Base-by-base conservation (phyloP, 83 land plant species). In the Isoetes engelmannii region DNA sequence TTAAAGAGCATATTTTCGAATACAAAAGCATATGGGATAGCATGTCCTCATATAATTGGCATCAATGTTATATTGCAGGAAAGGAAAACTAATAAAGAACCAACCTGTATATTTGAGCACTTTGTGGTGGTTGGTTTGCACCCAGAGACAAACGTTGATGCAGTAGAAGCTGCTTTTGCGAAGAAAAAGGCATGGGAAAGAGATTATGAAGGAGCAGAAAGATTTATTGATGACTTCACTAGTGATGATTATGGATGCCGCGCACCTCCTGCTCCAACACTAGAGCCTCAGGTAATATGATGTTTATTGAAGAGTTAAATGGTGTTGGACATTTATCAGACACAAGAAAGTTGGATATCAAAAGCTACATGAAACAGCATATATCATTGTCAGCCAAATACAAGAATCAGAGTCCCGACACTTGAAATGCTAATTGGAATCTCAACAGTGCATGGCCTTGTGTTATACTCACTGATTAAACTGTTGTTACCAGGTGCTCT, bases 71-170 rank as follows among this genome's bases (percentile, higher is more conserved):
- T 37, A 15, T 28, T 74, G 61, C 73, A 74, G 73, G 77, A 74
- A 50, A 55, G 59, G 13, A 74, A 61, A 73, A 72, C 68, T 43
- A 69, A 69, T 67, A 75, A 70, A 63, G 78, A 75, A 19, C 78
- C 74, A 5, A 63, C 75, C n/a, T 48, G 66, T 49, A 57, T 75
- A 17, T 75, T 75, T 70, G 78, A 94, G 61, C 99, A 94, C 69
- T 91, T 94, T 70, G 78, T 94, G 57, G 76, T 94, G 75, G 86
- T 80, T 46, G 99, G 99, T 47, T 80, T 94, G 68, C 92, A 77
- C 72, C 84, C 99, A 60, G 78, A 80, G 68, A 73, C 87, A n/a
- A 84, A 94, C 77, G 86, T 88, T 8, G 86, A 84, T 20, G 80
- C 74, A 56, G 80, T 82, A 72, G 99, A 90, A 69, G 84, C 80